Evolutionary conservation across 2,329 filamentous ascomycete species (phyloP).

Genomic region (Aspergillus novoparasiticus): DNA sequence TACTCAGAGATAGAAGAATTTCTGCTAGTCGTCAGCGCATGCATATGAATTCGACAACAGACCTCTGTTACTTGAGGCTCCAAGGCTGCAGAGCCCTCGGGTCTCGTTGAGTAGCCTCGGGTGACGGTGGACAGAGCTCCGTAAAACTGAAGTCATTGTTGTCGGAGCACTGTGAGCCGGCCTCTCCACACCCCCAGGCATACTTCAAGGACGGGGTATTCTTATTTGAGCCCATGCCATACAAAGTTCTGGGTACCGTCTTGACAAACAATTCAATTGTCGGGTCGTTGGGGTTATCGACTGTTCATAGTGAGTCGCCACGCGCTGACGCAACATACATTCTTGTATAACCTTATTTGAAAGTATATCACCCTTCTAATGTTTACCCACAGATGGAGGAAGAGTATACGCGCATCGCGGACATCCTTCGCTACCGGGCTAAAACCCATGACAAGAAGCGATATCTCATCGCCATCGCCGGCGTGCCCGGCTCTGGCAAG

Average conservation of each 20-base stretch:
- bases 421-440: slow-evolving; percentile 22
- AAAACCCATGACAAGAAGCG: slow-evolving; percentile 18
- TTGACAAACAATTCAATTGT: neutral
- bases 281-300: neutral
- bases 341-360: neutral
- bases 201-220: neutral
- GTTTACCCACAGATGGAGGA: slow-evolving; percentile 23
- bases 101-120: neutral
- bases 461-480: slow-evolving; percentile 32
- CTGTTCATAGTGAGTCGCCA: neutral
- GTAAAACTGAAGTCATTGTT: slow-evolving; percentile 5
- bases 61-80: neutral
- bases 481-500: slow-evolving; percentile 39
- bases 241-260: neutral
- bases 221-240: neutral
- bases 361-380: neutral
- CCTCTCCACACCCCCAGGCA: neutral
- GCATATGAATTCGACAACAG: neutral
- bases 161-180: slow-evolving; percentile 34
- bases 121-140: slow-evolving; percentile 4
- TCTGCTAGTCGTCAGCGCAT: neutral
- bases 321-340: neutral
- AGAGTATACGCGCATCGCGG: slow-evolving; percentile 24
- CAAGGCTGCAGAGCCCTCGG: neutral
- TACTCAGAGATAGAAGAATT: neutral